Evolutionary conservation across 2,329 filamentous ascomycete species (phyloP).

Genomic region (Chaetomium sp.): DNA sequence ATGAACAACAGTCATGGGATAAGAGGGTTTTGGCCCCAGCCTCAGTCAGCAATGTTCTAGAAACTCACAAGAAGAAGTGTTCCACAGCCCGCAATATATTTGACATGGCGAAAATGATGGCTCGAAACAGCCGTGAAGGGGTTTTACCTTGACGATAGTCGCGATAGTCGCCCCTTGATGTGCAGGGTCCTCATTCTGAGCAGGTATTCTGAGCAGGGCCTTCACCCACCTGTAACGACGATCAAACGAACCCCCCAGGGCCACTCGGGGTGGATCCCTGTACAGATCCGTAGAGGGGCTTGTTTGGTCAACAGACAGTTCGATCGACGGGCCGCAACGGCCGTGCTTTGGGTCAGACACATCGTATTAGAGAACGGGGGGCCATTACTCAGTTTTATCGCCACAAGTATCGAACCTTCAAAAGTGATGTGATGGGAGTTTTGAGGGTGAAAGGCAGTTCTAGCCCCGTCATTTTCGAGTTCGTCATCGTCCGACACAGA

Average conservation of each 20-base stretch:
- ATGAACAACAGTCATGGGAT: neutral
- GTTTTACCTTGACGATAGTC: neutral
- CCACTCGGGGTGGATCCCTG: neutral
- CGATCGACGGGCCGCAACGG: constrained; percentile 10
- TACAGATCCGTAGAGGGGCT: too few relatives aligned
- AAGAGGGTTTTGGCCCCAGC: neutral
- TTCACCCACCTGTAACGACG: constrained; percentile 21
- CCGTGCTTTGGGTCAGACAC: neutral
- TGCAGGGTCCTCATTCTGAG: neutral
- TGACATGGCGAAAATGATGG: neutral
- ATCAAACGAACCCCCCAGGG: constrained; percentile 23
- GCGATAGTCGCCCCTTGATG: constrained; percentile 1
- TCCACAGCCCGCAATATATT: neutral
- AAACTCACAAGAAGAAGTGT: constrained; percentile 4
- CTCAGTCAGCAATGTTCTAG: neutral
- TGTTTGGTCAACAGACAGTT: neutral
- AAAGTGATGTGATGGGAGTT: neutral
- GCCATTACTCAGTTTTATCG: neutral
- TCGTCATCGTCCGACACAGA: constrained; percentile 1
- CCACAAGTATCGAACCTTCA: neutral
- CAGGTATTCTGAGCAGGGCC: neutral
- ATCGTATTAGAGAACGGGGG: neutral
- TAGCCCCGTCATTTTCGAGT: neutral
- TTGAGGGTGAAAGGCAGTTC: neutral
- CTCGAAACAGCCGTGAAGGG: constrained; percentile 9